Evolutionary conservation across 169 alveolate genomes (phyloP).

Genomic region (Eimeria brunetti): DNA sequence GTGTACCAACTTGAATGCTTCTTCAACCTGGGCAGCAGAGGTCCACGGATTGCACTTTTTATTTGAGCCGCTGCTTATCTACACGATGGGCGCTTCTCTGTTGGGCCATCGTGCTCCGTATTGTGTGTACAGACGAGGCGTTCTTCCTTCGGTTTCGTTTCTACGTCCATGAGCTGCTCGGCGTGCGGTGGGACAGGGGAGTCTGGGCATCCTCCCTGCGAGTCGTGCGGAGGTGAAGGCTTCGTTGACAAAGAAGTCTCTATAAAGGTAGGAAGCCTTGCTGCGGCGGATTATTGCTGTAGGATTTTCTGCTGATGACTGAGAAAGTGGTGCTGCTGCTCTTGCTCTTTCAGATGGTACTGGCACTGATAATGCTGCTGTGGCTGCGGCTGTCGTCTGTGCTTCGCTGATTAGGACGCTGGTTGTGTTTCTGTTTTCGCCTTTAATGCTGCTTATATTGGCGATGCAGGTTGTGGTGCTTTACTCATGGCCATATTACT

Average conservation of each 20-base stretch:
- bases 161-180: conserved; percentile 57
- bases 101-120: neutral
- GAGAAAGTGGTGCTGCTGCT: neutral
- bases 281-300: neutral
- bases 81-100: neutral
- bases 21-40: conserved; percentile 1
- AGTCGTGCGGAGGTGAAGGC: conserved; percentile 37
- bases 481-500: neutral
- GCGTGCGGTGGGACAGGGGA: conserved; percentile 42
- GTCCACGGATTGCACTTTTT: neutral
- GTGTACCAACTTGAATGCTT: neutral
- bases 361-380: neutral
- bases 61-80: neutral
- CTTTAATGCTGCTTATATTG: neutral
- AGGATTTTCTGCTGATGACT: neutral
- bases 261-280: neutral
- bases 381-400: neutral
- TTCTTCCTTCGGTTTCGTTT: conserved; percentile 34
- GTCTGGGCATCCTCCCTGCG: conserved; percentile 9
- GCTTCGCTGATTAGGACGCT: neutral
- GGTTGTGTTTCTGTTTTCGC: neutral
- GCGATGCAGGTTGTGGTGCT: neutral
- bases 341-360: neutral
- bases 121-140: conserved; percentile 43
- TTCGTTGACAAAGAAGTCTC: neutral